Evolutionary conservation across 2,329 filamentous ascomycete genomes (phyloP), one percentile per base, ranked within the genome.

Genomic region (Xylariales sp.): DNA sequence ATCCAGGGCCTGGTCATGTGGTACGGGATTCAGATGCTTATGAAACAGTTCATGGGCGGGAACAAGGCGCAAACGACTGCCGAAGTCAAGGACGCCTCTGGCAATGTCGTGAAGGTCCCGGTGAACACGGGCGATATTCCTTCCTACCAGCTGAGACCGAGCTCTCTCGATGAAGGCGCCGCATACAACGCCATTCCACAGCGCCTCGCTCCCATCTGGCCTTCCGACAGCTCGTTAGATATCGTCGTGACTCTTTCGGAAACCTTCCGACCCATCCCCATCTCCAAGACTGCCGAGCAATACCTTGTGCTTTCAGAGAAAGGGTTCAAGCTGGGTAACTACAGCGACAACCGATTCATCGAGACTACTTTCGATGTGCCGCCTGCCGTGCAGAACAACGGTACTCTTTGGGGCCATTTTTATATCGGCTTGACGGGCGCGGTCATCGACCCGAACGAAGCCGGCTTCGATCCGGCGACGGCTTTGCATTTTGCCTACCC

Each of bases 331-430:
- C 71, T 91, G 42, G 86, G 86, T 46, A 84, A 94, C 63, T 88
- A 74, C 58, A 84, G 80, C 44, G 89, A 97, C 55, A 83, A 76
- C 57, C 80, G 93, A 43, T 74, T 84, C 41, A 75, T 90, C 44
- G 82, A 91, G 51, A 86, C 86, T 5, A 82, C 73, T 27, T 88
- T 98, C 58, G 66, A 73, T 3, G 81, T 97, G 4, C 91, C 93
- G 3, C 71, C 73, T 47, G 73, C 79, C 31, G 89, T 95, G 1
- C 90, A 96, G 70, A 76, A 89, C 51, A 97, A 97, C 60, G 89
- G 88, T 24, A 96, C 91, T 1, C 76, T 98, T 8, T 96, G 88
- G 82, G 91, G 87, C 3, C 93, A 98, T 63, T 94, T 97, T 64
- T 95, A 89, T 55, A 71, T 97, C 46, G 88, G 81, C 9, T 78